phyloP scores from a whole-genome alignment of 2,329 filamentous ascomycete genomes.

The Xylaria sp. region DNA sequence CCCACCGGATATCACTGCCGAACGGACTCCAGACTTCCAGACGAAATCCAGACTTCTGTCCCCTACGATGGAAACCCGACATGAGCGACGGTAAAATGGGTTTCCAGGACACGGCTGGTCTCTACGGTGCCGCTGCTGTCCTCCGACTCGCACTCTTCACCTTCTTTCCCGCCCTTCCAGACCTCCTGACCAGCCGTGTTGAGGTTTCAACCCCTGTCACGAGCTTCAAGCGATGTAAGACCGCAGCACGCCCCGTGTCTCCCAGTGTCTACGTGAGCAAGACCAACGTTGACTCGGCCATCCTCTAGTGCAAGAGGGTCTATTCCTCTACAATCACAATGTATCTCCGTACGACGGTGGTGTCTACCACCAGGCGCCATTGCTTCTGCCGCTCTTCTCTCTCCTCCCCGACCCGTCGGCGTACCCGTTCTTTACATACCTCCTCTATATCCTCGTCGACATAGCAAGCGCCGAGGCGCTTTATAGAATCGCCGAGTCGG shows the following conservation, averaged over 20 bases:
- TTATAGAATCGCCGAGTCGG: slow-evolving; percentile 78
- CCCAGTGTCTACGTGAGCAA: no score
- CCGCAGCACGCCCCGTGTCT: not conserved
- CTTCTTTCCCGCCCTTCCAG: slow-evolving; percentile 81
- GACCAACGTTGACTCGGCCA: not conserved
- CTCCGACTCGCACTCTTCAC: slow-evolving; percentile 81
- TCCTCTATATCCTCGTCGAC: slow-evolving; percentile 83
- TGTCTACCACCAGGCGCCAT: slow-evolving; percentile 79
- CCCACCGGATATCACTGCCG: no score
- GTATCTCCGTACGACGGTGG: slow-evolving; percentile 97
- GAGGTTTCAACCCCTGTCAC: slow-evolving; percentile 97
- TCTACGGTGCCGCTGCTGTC: slow-evolving; percentile 77
- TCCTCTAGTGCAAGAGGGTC: slow-evolving; percentile 86
- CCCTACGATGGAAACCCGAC: slow-evolving; percentile 40
- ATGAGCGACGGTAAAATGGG: slow-evolving; percentile 45
- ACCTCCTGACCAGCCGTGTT: slow-evolving; percentile 86
- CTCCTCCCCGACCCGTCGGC: slow-evolving; percentile 74
- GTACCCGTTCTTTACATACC: slow-evolving; percentile 74
- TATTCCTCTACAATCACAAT: slow-evolving; percentile 95
- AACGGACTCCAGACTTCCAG: not conserved
- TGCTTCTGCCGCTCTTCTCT: slow-evolving; percentile 90
- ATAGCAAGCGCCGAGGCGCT: slow-evolving; percentile 82
- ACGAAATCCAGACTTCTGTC: slow-evolving; percentile 15
- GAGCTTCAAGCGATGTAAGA: slow-evolving; percentile 93
- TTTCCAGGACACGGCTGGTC: slow-evolving; percentile 55